Base-by-base conservation (phyloP, 345 rosid genomes). In the Linum usitatissimum region DNA sequence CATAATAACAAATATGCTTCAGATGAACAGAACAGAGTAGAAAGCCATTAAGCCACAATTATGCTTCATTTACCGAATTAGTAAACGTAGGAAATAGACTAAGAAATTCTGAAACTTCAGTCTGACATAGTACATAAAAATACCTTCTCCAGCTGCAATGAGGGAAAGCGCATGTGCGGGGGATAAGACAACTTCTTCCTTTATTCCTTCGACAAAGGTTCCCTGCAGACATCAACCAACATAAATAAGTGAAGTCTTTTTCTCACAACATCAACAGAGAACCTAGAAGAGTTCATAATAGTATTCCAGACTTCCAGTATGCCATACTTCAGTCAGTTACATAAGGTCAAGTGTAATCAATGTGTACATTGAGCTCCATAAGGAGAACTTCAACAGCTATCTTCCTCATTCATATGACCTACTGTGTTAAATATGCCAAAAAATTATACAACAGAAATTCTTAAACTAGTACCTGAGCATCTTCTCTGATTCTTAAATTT, bases 101-200 rank as follows among this genome's bases (percentile, higher is more conserved):
- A 45, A 45, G 13, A 45, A 45, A 45, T 34, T 34, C 38, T 15
- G 15, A 45, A 45, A 10, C 0, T 15, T 15, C 51, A 45, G 51
- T 45, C 3, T 45, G 14, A 45, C 21, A 69, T 60, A 7, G 38
- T 45, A 62, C 67, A 60, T 38, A 75, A 70, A 23, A 67, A 82
- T 71, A 80, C 99, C 99, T 94, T 94, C 99, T 71, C 99, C 99
- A 74, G 99, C 90, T 38, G 99, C 99, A 66, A 94, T 90, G 71
- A 94, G 86, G 60, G 99, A 94, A 57, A 94, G 97, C 30, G 87
- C 92, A 78, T 94, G 99, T 63, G 97, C 99, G 71, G 99, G 95
- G 68, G 99, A 94, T 74, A 94, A 74, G 21, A 94, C 99, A 75
- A 90, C 99, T 84, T 94, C 99, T 73, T 94, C 95, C 83, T 94